Base-by-base conservation (phyloP, 108 stramenopile species). In the Nitzschia inconspicua region DNA sequence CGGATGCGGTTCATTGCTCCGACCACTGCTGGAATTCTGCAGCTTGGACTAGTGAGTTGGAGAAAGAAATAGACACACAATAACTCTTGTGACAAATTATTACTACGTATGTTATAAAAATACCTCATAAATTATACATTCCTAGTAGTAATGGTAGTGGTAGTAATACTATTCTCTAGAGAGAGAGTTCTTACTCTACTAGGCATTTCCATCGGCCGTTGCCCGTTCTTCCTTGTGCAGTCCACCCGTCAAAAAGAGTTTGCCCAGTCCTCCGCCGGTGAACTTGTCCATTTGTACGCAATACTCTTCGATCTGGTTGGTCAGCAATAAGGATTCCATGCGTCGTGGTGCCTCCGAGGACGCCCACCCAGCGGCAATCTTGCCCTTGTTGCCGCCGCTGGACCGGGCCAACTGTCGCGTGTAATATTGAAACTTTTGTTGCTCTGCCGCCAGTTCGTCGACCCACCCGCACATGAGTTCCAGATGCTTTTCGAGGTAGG, bases 381-480 rank as follows among this genome's bases (percentile, higher is more conserved):
- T 73, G 53, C 55, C 76, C 77, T 54, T 82, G 69, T 72, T 78
- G 72, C 50, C 66, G 49, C 68, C 71, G n/a, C n/a, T n/a, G n/a
- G n/a, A n/a, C 7, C 75, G 63, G 26, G 81, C 71, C 13, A 90
- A 43, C 32, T 77, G 75, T 35, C 91, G 72, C 37, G 85, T 79
- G 63, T 85, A 91, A 62, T 82, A 80, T 73, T 89, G 89, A 56
- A 89, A 89, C 71, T 91, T 93, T 51, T 76, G 67, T 65, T 96
- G 95, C 65, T 96, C 93, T 14, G 73, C 79, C 5, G 94, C 80
- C 48, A 98, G 70, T 51, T 98, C 96, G 68, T 98, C 97, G 19
- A 97, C 94, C 95, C 95, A 96, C 39, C 78, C 83, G 63, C 89
- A 86, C 47, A 98, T 61, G 69, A 89, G 93, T 76, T 97, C 95